Evolutionary conservation across 176 grass and related monocot species (phyloP), one percentile per base, ranked within the genome.

Genomic region (Oryza longistaminata): DNA sequence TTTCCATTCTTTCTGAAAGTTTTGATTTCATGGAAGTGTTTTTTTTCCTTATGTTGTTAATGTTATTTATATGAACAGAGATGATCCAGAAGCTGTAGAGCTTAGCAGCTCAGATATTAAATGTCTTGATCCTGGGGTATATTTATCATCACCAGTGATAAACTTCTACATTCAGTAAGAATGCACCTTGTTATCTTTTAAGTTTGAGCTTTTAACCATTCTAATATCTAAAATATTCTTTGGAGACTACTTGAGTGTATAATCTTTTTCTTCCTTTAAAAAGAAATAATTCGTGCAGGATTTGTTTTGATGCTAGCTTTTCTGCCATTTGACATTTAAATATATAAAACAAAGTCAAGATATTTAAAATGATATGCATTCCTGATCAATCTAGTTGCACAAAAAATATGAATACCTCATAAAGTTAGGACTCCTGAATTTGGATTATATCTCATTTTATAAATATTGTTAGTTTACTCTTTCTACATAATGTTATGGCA

Each of bases 101-200:
- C 89, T 97, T 58, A 73, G 29, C 73, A 68, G 68, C 76, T 92
- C 82, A 19, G 94, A 93, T 88, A 86, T 97, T 44, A 86, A 46
- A 84, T 97, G 94, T 76, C 91, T 97, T 75, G 34, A 90, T 70
- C 87, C 79, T 67, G 87, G 81, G 81, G 80, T 64, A 92, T 97
- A 72, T 88, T 73, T 97, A 48, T 97, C 94, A 1, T 97, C 94
- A 43, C 87, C 85, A 33, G 90, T 97, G 70, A 93, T 97, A 83
- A 97, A 97, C 75, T 97, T 88, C 84, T 97, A 93, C 64, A 92
- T 93, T 76, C 89, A 90, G 94, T 97, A 88, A 92, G 91, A 75
- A 84, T 68, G 78, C 82, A 10, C 34, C 55, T 82, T 33, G 46
- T 22, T 67, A 62, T 26, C 48, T n/a, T 68, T 84, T 19, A 68